Percentiles rank a stretch among this genome's conserved stretches.
Conservation (phyloP, 2,329 filamentous ascomycete species). For the Botrytis paeoniae region DNA sequence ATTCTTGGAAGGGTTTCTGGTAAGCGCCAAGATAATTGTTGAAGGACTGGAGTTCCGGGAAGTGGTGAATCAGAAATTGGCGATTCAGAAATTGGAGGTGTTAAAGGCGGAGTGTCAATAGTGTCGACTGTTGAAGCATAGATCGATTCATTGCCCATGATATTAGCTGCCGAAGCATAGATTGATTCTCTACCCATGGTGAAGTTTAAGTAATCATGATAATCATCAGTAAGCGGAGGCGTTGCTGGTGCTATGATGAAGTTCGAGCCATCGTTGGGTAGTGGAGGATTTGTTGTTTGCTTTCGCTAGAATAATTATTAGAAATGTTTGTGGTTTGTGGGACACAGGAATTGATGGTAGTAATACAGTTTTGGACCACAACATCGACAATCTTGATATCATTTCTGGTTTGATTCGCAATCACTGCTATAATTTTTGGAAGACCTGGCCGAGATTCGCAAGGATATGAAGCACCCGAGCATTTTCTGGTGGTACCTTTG, state of each 20-base stretch:
- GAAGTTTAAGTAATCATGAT: background rate
- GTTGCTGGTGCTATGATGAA: background rate
- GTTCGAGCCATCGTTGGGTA: background rate
- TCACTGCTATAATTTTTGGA: background rate
- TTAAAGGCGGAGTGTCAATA: background rate
- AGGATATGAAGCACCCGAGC: background rate
- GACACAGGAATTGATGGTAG: background rate
- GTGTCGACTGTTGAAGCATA: background rate
- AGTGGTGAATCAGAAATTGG: background rate
- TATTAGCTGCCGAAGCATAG: background rate
- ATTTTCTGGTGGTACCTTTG: background rate
- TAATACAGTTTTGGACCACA: background rate
- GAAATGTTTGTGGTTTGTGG: conserved; percentile 5
- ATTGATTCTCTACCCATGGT: background rate
- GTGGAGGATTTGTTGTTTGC: background rate
- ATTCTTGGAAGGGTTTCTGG: conserved; percentile 6
- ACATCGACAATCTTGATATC: background rate
- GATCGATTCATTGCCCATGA: background rate
- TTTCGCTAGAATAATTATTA: conserved; percentile 5
- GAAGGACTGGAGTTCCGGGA: background rate
- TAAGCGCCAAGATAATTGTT: conserved; percentile 6
- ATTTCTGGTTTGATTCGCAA: background rate
- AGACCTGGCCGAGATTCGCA: too few relatives aligned
- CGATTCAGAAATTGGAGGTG: background rate
- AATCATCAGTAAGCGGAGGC: background rate